Evolutionary conservation across 495 filamentous ascomycete species (phyloP), one percentile per base, ranked within the genome.

Genomic region (Aspergillus indologenus): DNA sequence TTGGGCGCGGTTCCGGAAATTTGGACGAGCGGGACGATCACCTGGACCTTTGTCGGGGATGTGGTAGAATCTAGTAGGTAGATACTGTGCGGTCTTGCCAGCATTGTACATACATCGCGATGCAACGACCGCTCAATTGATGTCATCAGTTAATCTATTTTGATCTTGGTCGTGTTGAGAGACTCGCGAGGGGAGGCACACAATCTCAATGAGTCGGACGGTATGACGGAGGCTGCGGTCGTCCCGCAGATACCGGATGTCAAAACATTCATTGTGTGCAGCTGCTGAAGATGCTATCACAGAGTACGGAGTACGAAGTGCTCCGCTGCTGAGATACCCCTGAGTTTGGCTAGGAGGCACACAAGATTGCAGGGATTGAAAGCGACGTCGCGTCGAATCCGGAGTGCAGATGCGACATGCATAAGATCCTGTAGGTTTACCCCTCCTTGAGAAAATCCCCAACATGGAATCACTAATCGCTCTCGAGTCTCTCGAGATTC

Each of bases 1-100:
- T 54, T 57, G 56, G 59, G 56, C 21, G 48, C 22, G 54, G 24
- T 59, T 59, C 61, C 61, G 61, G 57, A 59, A 52, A 63, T 59
- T 57, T 63, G 61, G 61, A 63, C 61, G 42, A 57, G 61, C 61
- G 42, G 61, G 56, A 59, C 52, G 56, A 62, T 62, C 60, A 42
- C 45, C 21, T 52, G 47, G 56, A 57, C 24, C 52, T 24, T 47
- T 43, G 50, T 46, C 48, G 48, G 15, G 48, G n/a, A 51, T 23
- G 5, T 48, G 23, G 45, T 20, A 18, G 18, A 20, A 24, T 24
- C 46, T 26, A 50, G 17, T n/a, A 14, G 5, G 19, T 20, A 59
- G 12, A 11, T 15, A 40, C 2, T 15, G 34, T 7, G 34, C 12
- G 34, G 12, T 2, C 34, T 40, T 8, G 34, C 34, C 34, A 40